These are phyloP conservation scores for Cucumis cinereus DNA, from an alignment of 306 rosid genomes.

Conservation along the genomic window DNA sequence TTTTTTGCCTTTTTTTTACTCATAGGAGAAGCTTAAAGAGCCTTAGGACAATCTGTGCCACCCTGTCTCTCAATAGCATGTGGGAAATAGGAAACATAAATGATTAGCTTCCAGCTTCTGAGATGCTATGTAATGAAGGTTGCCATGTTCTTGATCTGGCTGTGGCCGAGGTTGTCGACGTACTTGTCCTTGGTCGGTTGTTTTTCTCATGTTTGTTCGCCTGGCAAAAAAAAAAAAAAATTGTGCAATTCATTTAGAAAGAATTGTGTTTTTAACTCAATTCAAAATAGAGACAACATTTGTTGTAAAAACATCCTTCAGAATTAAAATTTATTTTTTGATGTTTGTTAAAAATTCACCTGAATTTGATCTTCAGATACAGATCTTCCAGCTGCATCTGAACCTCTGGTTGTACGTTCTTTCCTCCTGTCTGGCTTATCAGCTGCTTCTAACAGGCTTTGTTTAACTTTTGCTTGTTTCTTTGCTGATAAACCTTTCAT, in stretches of 20 bases:
- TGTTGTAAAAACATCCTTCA: not conserved
- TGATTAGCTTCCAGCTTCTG: conserved; percentile 13
- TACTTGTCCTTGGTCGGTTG: conserved; percentile 9
- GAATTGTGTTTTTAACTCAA: not conserved
- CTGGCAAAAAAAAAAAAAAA: not conserved
- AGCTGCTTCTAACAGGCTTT: conserved; percentile 8
- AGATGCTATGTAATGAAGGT: conserved; percentile 15
- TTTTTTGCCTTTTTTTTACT: not conserved
- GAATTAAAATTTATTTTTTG: not conserved
- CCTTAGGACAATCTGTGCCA: conserved; percentile 7
- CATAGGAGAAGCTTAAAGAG: not conserved
- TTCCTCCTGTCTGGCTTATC: conserved; percentile 2
- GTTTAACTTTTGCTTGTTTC: conserved; percentile 13
- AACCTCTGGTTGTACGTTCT: not conserved
- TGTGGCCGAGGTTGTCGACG: conserved; percentile 1
- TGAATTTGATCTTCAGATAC: not conserved
- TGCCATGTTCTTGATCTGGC: conserved; percentile 17
- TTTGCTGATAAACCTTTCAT: conserved; percentile 14
- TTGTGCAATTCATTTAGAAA: not conserved
- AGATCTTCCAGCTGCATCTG: conserved; percentile 11
- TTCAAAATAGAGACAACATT: not conserved
- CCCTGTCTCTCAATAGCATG: conserved; percentile 10
- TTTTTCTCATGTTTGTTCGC: conserved; percentile 8
- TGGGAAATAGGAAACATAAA: conserved; percentile 12
- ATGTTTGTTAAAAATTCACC: conserved; percentile 6